Base-by-base conservation (phyloP, 129 eudicot species). In the Glebionis coronaria region DNA sequence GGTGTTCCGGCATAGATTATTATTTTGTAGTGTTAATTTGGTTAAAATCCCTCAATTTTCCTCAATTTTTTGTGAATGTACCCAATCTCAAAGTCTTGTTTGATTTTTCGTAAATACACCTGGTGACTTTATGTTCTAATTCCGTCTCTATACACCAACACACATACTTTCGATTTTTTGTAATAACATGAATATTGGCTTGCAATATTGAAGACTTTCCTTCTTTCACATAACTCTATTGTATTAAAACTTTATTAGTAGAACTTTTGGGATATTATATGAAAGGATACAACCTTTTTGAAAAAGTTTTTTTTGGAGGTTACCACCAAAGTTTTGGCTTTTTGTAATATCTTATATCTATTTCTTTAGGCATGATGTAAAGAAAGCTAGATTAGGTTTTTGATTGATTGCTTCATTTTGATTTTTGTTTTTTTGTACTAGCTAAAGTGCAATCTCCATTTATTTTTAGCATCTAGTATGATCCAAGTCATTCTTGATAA, bases 371-470 rank as follows among this genome's bases (percentile, higher is more conserved):
- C 47, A 66, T 74, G 60, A 67, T 57, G 62, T 18, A 47, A 57
- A 67, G 20, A 44, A 74, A 29, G 40, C 1, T 23, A 23, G 25
- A 53, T 67, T 66, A 66, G 79, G 54, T 74, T 44, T 46, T 68
- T 44, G 73, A 74, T 44, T 69, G 56, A 58, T 63, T 54, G 58
- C 31, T 42, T 69, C 63, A 42, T 56, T 69, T 44, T 65, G n/a
- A n/a, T 56, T 55, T 69, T 23, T 23, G 25, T 23, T 23, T 23
- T 23, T 14, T 18, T 61, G 29, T 66, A 44, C 70, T 62, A 72
- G 61, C 70, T 63, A 73, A 73, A 73, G 78, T 73, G 78, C 71
- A 73, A 73, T 63, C 71, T 73, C 71, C 65, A 73, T 73, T 63
- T 73, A 64, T 55, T 9, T 63, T 38, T 54, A 54, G 27, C 31